A percentile compares a stretch with the other conserved stretches of the same genome.
These are phyloP conservation scores for Trametes coccinea DNA, from an alignment of 768 basidiomycete genomes.

Conservation along the genomic window DNA sequence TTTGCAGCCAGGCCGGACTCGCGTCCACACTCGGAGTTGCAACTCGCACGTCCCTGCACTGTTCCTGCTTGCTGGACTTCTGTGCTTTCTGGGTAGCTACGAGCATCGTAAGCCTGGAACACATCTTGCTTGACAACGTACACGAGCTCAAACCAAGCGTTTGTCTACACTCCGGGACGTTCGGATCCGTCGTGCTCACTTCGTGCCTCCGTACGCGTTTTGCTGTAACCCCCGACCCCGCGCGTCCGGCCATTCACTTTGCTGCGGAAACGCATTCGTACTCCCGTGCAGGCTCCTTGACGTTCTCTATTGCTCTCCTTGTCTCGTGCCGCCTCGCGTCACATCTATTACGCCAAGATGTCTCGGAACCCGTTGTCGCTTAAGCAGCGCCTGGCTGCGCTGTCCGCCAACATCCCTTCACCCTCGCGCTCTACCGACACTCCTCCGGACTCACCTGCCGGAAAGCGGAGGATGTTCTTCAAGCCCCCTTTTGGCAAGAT, in stretches of 20 bases:
- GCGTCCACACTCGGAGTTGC: no score
- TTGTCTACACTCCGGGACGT: no score
- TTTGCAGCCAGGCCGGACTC: neutral
- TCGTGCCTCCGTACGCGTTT: no score
- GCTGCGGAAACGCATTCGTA: neutral
- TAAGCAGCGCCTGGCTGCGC: slow-evolving; percentile 67
- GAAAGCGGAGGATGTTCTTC: slow-evolving; percentile 42
- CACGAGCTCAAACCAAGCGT: no score
- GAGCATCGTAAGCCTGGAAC: no score
- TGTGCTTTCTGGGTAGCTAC: no score
- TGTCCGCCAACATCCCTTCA: slow-evolving; percentile 49
- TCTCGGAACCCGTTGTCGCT: slow-evolving; percentile 41
- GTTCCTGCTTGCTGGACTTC: no score
- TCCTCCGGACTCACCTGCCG: slow-evolving; percentile 29
- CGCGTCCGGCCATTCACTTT: no score
- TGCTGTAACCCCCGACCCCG: no score
- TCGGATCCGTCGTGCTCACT: no score
- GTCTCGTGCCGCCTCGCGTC: neutral
- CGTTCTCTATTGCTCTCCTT: neutral
- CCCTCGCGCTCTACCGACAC: slow-evolving; percentile 29
- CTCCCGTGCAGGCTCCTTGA: neutral
- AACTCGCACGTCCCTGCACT: no score
- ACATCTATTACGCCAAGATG: slow-evolving; percentile 2
- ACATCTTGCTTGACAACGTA: no score
- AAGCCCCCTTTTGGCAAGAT: slow-evolving; percentile 54